phyloP scores from a whole-genome alignment of 2,329 filamentous ascomycete species.

The Seiridium unicorne region DNA sequence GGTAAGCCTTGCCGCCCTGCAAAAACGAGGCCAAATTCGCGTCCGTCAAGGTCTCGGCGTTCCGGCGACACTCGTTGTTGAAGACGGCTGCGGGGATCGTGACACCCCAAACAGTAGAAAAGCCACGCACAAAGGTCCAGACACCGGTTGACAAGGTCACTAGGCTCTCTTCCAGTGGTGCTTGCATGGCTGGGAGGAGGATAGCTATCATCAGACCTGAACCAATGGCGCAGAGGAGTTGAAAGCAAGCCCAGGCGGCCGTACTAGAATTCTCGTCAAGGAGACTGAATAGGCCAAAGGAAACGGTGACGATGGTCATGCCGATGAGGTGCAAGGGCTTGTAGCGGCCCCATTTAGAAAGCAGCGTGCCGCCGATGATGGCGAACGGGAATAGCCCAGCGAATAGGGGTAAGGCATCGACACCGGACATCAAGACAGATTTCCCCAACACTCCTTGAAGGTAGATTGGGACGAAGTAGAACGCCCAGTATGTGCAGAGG shows the following conservation, averaged over 20 bases:
- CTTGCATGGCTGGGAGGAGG: conserved; percentile 32
- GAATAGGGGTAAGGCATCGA: too few species aligned
- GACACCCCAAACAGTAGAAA: conserved; percentile 32
- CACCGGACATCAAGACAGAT: too few species aligned
- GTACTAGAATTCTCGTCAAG: not conserved
- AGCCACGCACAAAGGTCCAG: not conserved
- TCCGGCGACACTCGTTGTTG: conserved; percentile 9
- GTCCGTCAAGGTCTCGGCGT: not conserved
- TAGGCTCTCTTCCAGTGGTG: conserved; percentile 22
- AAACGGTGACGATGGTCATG: not conserved
- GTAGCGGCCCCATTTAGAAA: conserved; percentile 2
- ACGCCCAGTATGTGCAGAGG: too few species aligned
- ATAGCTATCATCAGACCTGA: conserved; percentile 18
- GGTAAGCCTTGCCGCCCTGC: too few species aligned
- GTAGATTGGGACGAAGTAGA: too few species aligned
- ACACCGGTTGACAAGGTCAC: not conserved
- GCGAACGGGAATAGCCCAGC: too few species aligned
- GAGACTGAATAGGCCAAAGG: not conserved
- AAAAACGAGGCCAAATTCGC: not conserved
- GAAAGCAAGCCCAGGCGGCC: conserved; percentile 5
- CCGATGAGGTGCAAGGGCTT: conserved; percentile 13
- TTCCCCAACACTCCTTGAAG: too few species aligned
- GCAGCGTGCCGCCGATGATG: too few species aligned
- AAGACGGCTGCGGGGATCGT: conserved; percentile 35
- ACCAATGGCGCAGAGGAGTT: not conserved